Evolutionary conservation across 2,329 filamentous ascomycete genomes (phyloP).

Genomic region (Basipetospora chlamydospora): DNA sequence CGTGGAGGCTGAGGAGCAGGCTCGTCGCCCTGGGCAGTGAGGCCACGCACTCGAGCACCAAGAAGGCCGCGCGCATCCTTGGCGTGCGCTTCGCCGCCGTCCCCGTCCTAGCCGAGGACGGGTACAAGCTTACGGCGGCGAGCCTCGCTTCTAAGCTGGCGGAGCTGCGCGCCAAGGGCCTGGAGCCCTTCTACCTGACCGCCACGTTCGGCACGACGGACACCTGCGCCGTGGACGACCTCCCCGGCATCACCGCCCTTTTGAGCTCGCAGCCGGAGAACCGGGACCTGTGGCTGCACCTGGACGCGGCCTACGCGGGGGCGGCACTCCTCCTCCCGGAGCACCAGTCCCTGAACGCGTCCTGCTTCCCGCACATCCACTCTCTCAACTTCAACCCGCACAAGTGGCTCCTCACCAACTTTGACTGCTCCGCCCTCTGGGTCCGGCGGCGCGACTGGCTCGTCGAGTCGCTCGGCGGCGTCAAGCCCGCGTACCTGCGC

Average conservation of each 20-base stretch:
- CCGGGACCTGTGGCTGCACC: slow-evolving; percentile 63
- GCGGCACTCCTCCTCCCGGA: slow-evolving; percentile 71
- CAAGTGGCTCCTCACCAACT: slow-evolving; percentile 94
- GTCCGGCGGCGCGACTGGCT: slow-evolving; percentile 62
- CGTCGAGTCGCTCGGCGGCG: slow-evolving; percentile 63
- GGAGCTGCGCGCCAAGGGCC: slow-evolving; percentile 49
- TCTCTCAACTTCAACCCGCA: slow-evolving; percentile 94
- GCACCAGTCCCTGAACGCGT: slow-evolving; percentile 44
- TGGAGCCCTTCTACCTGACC: slow-evolving; percentile 79
- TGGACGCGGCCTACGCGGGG: slow-evolving; percentile 88
- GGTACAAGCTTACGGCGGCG: slow-evolving; percentile 55
- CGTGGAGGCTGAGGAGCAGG: slow-evolving; percentile 23
- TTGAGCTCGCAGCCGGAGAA: slow-evolving; percentile 13
- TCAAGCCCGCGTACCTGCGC: slow-evolving; percentile 66
- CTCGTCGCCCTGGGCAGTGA: slow-evolving; percentile 71
- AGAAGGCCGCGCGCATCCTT: slow-evolving; percentile 75
- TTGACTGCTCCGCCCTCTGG: slow-evolving; percentile 71
- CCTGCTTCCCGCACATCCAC: slow-evolving; percentile 54
- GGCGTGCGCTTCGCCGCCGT: slow-evolving; percentile 70
- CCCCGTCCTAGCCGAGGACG: slow-evolving; percentile 43
- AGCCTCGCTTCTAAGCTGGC: slow-evolving; percentile 48
- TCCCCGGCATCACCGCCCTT: slow-evolving; percentile 47
- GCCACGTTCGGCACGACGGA: slow-evolving; percentile 75
- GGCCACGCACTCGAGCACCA: slow-evolving; percentile 68
- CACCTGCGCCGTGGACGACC: slow-evolving; percentile 77